Evolutionary conservation across 495 filamentous ascomycete genomes (phyloP), one percentile per base, ranked within the genome.

Genomic region (Penicillium robsamsonii): DNA sequence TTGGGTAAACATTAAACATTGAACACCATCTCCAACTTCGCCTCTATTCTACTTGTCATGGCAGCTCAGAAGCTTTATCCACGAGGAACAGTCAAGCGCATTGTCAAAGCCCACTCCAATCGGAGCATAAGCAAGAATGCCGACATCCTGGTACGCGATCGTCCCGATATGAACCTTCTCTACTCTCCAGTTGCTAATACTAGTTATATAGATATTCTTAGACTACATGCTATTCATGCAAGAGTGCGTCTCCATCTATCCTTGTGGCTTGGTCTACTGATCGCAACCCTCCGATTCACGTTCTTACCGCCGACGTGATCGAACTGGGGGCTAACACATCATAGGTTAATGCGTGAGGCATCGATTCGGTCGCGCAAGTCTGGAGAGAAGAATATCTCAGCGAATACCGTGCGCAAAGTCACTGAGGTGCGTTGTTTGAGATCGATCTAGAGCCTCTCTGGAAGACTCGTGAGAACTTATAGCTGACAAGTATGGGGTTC

Each of bases 171-270:
- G 8, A 50, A 10, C 20, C 41, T 20, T 20, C 5, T 6, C 42
- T 22, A 20, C 27, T 8, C 15, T 12, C 24, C 7, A 40, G n/a
- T 42, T 20, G 35, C 50, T 46, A 45, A 37, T 9, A 7, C 15
- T 30, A 11, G 1, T 18, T 35, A 0, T 15, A 15, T 43, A 94
- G 90, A 87, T 94, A 22, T 95, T 91, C 65, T 78, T 96, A 33
- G 89, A 96, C 64, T 96, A 96, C 65, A 86, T 88, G 65, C 79
- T 96, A 8, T 96, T 96, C 63, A 84, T 96, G 75, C 87, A 95
- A 80, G 87, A 87, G 91, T 94, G 73, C 58, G 81, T 56, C 17
- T 1, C 4, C 9, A 11, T 20, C 10, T 42, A n/a, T 18, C 17
- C 29, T 37, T 18, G 7, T n/a, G 5, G 11, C 35, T 44, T 27